These are phyloP conservation scores for Afroboletus lepidellus DNA, from an alignment of 1,284 basidiomycete genomes.

Conservation along the genomic window DNA sequence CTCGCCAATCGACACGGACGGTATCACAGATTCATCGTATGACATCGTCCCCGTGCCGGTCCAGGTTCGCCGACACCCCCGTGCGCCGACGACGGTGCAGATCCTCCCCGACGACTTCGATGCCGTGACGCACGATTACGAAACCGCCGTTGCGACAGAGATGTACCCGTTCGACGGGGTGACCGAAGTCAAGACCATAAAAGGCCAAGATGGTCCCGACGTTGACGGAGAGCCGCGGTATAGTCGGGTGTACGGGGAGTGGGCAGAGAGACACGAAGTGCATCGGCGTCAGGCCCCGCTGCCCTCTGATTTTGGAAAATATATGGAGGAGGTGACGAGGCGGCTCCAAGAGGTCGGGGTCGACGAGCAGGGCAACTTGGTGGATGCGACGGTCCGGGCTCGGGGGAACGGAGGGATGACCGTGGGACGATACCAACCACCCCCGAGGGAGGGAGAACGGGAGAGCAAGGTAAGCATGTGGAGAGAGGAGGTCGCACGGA, in stretches of 20 bases:
- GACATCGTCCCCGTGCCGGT: slow-evolving; percentile 28
- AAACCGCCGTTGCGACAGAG: slow-evolving; percentile 27
- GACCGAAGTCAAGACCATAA: slow-evolving; percentile 24
- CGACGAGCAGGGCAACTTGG: slow-evolving; percentile 30
- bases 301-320: slow-evolving; percentile 39
- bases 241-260: slow-evolving; percentile 34
- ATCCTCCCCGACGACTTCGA: slow-evolving; percentile 33
- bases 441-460: slow-evolving; percentile 11
- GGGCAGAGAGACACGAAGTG: slow-evolving; percentile 30
- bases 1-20: slow-evolving; percentile 17
- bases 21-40: slow-evolving; percentile 31
- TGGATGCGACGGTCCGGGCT: slow-evolving; percentile 14
- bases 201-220: slow-evolving; percentile 8
- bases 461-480: slow-evolving; percentile 51
- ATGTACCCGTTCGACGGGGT: slow-evolving; percentile 22
- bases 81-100: slow-evolving; percentile 34
- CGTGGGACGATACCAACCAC: slow-evolving; percentile 6
- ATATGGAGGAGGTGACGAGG: slow-evolving; percentile 48
- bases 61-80: slow-evolving; percentile 24
- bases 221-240: slow-evolving; percentile 18
- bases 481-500: slow-evolving; percentile 49
- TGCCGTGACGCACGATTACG: slow-evolving; percentile 30
- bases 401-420: background rate
- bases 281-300: slow-evolving; percentile 21
- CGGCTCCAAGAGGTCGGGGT: slow-evolving; percentile 40